Conservation (phyloP, 2,329 filamentous ascomycete species). For the Alternaria hordeiaustralica region DNA sequence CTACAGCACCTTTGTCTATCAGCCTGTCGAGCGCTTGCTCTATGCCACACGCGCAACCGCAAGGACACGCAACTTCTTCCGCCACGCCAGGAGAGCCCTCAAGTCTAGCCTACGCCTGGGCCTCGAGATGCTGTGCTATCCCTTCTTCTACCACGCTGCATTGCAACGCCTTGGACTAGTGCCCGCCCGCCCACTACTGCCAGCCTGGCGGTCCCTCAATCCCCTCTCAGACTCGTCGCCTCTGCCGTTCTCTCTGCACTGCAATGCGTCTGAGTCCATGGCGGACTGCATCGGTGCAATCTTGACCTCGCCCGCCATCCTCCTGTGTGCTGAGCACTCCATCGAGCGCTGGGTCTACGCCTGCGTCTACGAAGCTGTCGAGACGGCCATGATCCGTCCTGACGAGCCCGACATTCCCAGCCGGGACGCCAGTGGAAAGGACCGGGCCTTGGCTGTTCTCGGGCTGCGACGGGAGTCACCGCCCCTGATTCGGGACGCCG, state of each 20-base stretch:
- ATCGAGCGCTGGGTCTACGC: constrained; percentile 37
- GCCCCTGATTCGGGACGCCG: constrained; percentile 22
- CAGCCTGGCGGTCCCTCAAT: constrained; percentile 33
- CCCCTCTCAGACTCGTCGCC: constrained; percentile 40
- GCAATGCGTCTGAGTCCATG: constrained; percentile 21
- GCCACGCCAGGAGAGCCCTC: constrained; percentile 28
- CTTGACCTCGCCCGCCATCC: constrained; percentile 36
- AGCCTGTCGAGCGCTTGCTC: constrained; percentile 39
- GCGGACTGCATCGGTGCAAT: constrained; percentile 19
- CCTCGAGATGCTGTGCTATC: constrained; percentile 40
- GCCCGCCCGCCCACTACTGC: constrained; percentile 36
- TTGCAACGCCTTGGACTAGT: constrained; percentile 42
- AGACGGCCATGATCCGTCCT: constrained; percentile 36
- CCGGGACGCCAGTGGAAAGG: constrained; percentile 28
- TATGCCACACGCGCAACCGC: constrained; percentile 24
- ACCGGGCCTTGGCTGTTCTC: constrained; percentile 28
- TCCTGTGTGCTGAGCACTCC: constrained; percentile 35
- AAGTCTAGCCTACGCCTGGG: constrained; percentile 35
- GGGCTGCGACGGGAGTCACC: constrained; percentile 34
- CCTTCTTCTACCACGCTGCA: constrained; percentile 40
- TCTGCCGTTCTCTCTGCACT: constrained; percentile 29
- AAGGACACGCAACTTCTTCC: constrained; percentile 28
- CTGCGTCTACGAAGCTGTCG: constrained; percentile 37
- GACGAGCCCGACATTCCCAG: constrained; percentile 38
- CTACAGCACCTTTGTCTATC: constrained; percentile 28